Percentiles rank a stretch among this genome's conserved stretches.
phyloP scores from a whole-genome alignment of 192 early-diverging fungal species.

The Radiomyces spectabilis region DNA sequence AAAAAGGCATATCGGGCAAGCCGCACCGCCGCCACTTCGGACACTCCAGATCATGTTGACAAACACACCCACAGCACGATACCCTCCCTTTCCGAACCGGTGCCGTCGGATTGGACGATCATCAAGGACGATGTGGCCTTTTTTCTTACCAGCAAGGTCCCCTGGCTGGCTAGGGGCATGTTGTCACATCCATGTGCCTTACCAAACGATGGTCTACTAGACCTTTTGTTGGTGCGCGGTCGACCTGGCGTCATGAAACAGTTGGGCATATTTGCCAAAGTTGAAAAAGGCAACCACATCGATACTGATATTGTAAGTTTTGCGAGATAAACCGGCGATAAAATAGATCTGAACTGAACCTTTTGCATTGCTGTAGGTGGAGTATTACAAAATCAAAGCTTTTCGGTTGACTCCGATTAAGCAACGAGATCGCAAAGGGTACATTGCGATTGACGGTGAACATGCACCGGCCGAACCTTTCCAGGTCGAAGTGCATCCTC shows the following conservation, averaged over 20 bases:
- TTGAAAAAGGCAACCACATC: slow-evolving; percentile 42
- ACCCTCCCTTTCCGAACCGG: slow-evolving; percentile 20
- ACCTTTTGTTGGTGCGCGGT: slow-evolving; percentile 33
- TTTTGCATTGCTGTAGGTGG: slow-evolving; percentile 25
- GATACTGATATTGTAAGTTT: slow-evolving; percentile 33
- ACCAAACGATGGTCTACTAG: slow-evolving; percentile 45
- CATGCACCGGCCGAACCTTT: slow-evolving; percentile 41
- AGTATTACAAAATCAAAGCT: slow-evolving; percentile 51
- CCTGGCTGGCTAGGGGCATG: slow-evolving; percentile 37
- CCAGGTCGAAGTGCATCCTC: slow-evolving; percentile 49
- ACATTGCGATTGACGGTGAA: slow-evolving; percentile 51
- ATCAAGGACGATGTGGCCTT: slow-evolving; percentile 34
- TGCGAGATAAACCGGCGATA: not conserved
- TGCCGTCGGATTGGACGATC: slow-evolving; percentile 35
- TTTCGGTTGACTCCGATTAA: slow-evolving; percentile 41
- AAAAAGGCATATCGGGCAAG: slow-evolving; percentile 19
- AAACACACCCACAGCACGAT: slow-evolving; percentile 8
- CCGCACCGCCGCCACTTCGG: slow-evolving; percentile 1
- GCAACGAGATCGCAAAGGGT: slow-evolving; percentile 17
- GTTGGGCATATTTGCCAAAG: slow-evolving; percentile 28
- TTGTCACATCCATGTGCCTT: slow-evolving; percentile 39
- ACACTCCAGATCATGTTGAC: not conserved
- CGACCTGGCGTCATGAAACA: slow-evolving; percentile 15
- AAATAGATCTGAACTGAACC: too few species aligned
- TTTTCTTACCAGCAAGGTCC: slow-evolving; percentile 40